These are phyloP conservation scores for Planoprotostelium fungivorum DNA, from an alignment of 78 protist species.

Conservation along the genomic window DNA sequence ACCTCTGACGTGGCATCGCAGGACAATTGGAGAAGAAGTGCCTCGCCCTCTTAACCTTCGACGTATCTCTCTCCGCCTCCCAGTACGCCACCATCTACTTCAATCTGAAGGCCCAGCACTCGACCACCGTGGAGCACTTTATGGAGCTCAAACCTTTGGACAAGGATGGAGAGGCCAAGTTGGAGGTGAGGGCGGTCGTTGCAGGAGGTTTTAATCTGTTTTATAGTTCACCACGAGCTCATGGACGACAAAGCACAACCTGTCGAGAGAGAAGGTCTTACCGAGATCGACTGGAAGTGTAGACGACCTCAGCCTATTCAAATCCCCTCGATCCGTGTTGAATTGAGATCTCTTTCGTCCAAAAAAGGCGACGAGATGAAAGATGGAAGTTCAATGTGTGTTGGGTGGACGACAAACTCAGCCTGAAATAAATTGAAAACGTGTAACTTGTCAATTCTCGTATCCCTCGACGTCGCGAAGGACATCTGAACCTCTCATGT, in stretches of 20 bases:
- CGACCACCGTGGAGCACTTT: not conserved
- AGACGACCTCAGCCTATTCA: not conserved
- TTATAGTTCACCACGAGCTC: not conserved
- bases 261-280: not conserved
- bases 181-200: not conserved
- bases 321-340: not conserved
- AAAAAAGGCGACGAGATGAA: no score
- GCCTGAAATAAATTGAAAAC: no score
- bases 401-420: no score
- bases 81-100: not conserved
- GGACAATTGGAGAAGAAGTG: not conserved
- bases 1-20: not conserved
- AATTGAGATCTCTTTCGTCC: no score
- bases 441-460: no score
- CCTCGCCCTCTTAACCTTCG: not conserved
- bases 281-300: not conserved
- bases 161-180: not conserved
- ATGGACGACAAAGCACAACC: not conserved
- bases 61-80: not conserved
- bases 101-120: not conserved
- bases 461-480: no score
- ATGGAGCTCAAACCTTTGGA: not conserved
- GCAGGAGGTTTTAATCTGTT: not conserved
- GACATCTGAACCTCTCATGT: no score
- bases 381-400: no score